phyloP scores from a whole-genome alignment of 257 asterid genomes.

The Gynochthodes officinalis region DNA sequence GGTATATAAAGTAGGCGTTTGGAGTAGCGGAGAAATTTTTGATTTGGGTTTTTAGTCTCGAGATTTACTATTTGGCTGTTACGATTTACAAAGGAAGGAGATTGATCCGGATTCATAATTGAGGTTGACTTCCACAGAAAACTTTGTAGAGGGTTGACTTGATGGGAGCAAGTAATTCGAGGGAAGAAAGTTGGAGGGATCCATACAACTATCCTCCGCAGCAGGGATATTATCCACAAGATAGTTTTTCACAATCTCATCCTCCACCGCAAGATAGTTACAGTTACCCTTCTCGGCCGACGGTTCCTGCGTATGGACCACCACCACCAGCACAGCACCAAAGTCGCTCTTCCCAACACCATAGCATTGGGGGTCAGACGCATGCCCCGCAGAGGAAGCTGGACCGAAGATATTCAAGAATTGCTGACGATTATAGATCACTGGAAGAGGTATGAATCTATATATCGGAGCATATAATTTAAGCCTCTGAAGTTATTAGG shows the following conservation, averaged over 20 bases:
- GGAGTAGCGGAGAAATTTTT: neutral
- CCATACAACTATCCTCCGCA: conserved; percentile 27
- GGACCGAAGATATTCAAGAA: conserved; percentile 84
- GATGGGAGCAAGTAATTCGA: conserved; percentile 88
- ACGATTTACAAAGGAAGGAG: neutral
- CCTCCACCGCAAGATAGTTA: conserved; percentile 38
- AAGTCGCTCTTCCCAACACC: conserved; percentile 30
- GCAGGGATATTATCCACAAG: conserved; percentile 41
- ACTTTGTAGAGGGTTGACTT: conserved; percentile 17
- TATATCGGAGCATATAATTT: neutral
- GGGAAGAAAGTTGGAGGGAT: conserved; percentile 44
- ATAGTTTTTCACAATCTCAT: conserved; percentile 33
- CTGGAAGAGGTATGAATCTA: conserved; percentile 72
- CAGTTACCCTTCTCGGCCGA: conserved; percentile 36
- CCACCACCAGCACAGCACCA: conserved; percentile 33
- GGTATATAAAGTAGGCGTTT: neutral
- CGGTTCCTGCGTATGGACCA: conserved; percentile 39
- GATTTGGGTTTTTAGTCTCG: neutral
- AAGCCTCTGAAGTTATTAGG: neutral
- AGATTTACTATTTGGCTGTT: neutral
- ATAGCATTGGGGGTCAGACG: conserved; percentile 19
- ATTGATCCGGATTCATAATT: conserved; percentile 1
- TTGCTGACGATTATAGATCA: conserved; percentile 81
- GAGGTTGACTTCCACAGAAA: conserved; percentile 29
- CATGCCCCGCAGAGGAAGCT: conserved; percentile 46